These are phyloP conservation scores for Cyberlindnera samutprakarnensis DNA, from an alignment of 805 yeast genomes.

Conservation along the genomic window DNA sequence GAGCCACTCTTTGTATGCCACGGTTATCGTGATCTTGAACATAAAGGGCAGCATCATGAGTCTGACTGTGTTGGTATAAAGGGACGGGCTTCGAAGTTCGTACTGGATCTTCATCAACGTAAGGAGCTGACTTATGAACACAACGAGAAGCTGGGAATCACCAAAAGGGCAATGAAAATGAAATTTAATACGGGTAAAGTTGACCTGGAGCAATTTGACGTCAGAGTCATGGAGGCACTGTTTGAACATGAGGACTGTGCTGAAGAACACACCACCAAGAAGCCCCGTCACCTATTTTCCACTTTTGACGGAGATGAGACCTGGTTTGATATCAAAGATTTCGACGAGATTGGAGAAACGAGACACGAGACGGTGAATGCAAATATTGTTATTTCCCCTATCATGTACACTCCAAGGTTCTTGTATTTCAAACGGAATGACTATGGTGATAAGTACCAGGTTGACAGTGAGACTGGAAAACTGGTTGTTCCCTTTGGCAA, in stretches of 20 bases:
- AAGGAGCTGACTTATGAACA: slow-evolving; percentile 38
- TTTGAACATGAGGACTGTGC: slow-evolving; percentile 27
- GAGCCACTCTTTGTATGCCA: slow-evolving; percentile 73
- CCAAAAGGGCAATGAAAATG: slow-evolving; percentile 43
- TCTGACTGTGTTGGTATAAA: slow-evolving; percentile 59
- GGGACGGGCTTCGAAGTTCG: slow-evolving; percentile 45
- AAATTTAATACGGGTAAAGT: slow-evolving; percentile 63
- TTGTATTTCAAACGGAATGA: slow-evolving; percentile 60
- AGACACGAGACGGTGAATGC: slow-evolving; percentile 28
- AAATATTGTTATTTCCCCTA: slow-evolving; percentile 45
- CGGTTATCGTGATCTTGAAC: slow-evolving; percentile 47
- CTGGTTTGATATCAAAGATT: slow-evolving; percentile 62
- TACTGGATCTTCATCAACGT: slow-evolving; percentile 61
- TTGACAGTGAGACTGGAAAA: slow-evolving; percentile 29
- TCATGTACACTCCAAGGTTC: slow-evolving; percentile 62
- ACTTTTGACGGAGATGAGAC: slow-evolving; percentile 45
- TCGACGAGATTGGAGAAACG: slow-evolving; percentile 45
- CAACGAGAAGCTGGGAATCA: slow-evolving; percentile 39
- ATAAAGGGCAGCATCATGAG: slow-evolving; percentile 32
- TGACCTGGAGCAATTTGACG: slow-evolving; percentile 45
- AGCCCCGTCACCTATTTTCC: too few relatives aligned
- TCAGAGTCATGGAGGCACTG: slow-evolving; percentile 45
- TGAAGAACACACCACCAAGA: too few relatives aligned
- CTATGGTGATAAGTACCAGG: slow-evolving; percentile 33
- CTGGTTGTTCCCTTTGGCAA: slow-evolving; percentile 40